Evolutionary conservation across 2,329 filamentous ascomycete genomes (phyloP).

Genomic region (Reticulascus tulasneorum): DNA sequence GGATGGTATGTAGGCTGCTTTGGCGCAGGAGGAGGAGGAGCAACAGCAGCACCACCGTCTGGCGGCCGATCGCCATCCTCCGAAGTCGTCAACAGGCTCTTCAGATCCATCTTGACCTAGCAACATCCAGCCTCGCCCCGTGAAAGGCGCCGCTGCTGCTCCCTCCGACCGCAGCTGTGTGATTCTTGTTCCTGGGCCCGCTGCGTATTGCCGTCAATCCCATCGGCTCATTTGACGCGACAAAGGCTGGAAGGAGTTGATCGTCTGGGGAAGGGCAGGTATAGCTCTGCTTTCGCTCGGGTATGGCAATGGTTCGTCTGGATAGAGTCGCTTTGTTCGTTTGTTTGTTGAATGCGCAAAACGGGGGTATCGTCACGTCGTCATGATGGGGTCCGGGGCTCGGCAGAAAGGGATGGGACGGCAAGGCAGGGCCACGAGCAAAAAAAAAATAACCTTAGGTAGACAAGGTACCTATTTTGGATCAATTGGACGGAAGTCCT

Average conservation of each 20-base stretch:
- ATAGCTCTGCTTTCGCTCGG: neutral
- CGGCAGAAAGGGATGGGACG: slow-evolving; percentile 4
- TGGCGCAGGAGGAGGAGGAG: slow-evolving; percentile 8
- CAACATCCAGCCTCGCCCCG: no score
- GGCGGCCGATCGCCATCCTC: slow-evolving; percentile 39
- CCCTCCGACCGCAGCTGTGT: no score
- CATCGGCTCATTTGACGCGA: slow-evolving; percentile 10
- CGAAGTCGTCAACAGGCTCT: slow-evolving; percentile 50
- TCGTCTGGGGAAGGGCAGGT: neutral
- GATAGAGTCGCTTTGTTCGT: no score
- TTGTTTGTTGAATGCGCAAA: neutral
- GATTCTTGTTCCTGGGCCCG: no score
- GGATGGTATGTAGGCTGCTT: slow-evolving; percentile 20
- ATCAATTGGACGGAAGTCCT: no score
- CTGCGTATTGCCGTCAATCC: no score
- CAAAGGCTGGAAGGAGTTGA: slow-evolving; percentile 1
- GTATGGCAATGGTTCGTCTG: no score
- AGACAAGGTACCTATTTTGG: no score
- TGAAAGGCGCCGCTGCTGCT: no score
- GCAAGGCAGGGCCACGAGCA: slow-evolving; percentile 6
- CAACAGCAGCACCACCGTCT: slow-evolving; percentile 21
- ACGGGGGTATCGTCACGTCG: slow-evolving; percentile 9
- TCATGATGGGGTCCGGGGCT: slow-evolving; percentile 5
- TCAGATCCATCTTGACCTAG: slow-evolving; percentile 49
- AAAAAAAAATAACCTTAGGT: no score